phyloP scores from a whole-genome alignment of 2,329 filamentous ascomycete genomes.

The Dactylellina cionopaga region DNA sequence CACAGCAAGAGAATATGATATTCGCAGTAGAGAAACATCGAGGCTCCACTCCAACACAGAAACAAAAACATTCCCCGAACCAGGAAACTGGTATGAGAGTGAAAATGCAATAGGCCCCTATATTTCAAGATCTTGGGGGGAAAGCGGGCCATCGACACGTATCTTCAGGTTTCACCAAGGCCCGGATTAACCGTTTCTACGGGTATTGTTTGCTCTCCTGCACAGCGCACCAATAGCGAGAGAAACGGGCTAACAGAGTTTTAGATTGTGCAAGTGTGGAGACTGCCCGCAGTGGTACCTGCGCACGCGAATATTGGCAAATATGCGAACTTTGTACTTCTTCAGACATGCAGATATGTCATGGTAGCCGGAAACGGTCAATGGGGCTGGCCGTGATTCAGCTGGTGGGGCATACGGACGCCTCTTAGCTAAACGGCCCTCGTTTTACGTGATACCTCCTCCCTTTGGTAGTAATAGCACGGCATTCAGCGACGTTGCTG shows the following conservation, averaged over 20 bases:
- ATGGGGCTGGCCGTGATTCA: not conserved
- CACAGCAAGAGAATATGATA: constrained; percentile 1
- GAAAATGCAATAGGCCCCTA: not conserved
- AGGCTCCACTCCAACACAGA: not conserved
- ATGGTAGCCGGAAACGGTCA: constrained; percentile 27
- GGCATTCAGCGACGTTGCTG: no score
- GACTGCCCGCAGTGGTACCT: constrained; percentile 18
- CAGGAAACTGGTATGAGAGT: constrained; percentile 14
- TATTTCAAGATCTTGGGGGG: not conserved
- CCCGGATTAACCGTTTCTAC: not conserved
- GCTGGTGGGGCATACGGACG: constrained; percentile 22
- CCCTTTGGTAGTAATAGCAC: no score
- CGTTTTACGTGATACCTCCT: constrained; percentile 42
- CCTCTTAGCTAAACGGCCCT: constrained; percentile 24
- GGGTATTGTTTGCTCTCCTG: constrained; percentile 23
- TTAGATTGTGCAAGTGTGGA: constrained; percentile 16
- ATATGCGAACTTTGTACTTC: no score
- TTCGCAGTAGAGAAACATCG: not conserved
- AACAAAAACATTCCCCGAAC: not conserved
- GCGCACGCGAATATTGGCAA: no score
- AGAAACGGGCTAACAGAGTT: constrained; percentile 9
- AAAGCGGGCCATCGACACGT: not conserved
- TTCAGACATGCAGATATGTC: constrained; percentile 23
- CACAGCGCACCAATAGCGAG: constrained; percentile 19
- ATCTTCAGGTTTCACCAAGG: not conserved